phyloP scores from a whole-genome alignment of 202 grass and related monocot genomes.

The Zoysia matrella region DNA sequence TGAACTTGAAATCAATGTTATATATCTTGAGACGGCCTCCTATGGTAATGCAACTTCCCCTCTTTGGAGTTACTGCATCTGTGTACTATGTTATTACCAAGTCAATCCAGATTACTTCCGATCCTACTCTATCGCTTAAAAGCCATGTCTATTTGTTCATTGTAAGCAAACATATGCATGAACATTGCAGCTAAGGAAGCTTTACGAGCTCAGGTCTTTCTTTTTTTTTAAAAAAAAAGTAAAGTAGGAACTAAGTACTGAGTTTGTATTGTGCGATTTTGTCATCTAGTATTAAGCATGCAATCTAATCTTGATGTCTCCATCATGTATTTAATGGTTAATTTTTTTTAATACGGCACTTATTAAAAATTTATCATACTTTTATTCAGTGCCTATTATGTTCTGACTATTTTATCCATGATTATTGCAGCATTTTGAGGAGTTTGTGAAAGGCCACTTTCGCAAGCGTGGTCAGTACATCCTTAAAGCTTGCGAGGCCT shows the following conservation, averaged over 20 bases:
- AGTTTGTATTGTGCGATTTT: not conserved
- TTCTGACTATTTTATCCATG: slow-evolving; percentile 31
- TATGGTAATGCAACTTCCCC: slow-evolving; percentile 58
- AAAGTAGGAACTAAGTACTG: not conserved
- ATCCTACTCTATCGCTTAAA: not conserved
- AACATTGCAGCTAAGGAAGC: not conserved
- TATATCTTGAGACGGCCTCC: slow-evolving; percentile 21
- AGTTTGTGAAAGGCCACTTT: slow-evolving; percentile 82
- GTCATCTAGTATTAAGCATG: not conserved
- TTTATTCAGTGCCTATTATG: not conserved
- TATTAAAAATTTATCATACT: slow-evolving; percentile 1
- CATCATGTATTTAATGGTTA: not conserved
- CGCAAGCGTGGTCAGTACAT: slow-evolving; percentile 71
- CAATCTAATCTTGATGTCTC: not conserved
- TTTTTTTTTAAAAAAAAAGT: not conserved
- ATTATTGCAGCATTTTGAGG: slow-evolving; percentile 84
- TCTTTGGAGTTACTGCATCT: slow-evolving; percentile 19
- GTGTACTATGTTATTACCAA: slow-evolving; percentile 5
- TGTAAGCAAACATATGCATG: slow-evolving; percentile 1
- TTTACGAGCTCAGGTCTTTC: not conserved
- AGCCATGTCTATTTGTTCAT: slow-evolving; percentile 7
- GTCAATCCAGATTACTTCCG: slow-evolving; percentile 16
- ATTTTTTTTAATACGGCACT: slow-evolving; percentile 14
- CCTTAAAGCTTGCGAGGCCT: slow-evolving; percentile 92
- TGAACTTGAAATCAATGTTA: too few species aligned